These are phyloP conservation scores for Pleurotus salmoneostramineus DNA, from an alignment of 768 basidiomycete genomes.

Conservation along the genomic window DNA sequence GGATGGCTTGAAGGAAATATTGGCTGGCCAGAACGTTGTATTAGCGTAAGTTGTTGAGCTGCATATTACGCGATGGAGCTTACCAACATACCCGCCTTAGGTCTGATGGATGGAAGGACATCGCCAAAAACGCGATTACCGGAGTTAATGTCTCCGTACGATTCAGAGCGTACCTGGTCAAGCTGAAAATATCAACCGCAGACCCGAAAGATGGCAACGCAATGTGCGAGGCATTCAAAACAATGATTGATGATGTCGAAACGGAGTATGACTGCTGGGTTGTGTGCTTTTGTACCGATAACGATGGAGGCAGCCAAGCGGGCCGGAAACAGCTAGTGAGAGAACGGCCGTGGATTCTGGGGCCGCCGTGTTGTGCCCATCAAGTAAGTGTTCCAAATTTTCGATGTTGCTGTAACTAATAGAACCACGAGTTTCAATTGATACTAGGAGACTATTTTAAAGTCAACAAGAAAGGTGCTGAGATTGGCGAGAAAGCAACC, in stretches of 20 bases:
- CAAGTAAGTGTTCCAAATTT: slow-evolving; percentile 12
- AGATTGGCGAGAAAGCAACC: slow-evolving; percentile 20
- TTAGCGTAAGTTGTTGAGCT: not conserved
- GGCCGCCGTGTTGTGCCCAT: slow-evolving; percentile 12
- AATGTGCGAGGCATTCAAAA: slow-evolving; percentile 20
- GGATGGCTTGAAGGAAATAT: slow-evolving; percentile 7
- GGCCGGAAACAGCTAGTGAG: slow-evolving; percentile 19
- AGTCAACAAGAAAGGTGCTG: slow-evolving; percentile 14
- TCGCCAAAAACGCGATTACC: slow-evolving; percentile 17
- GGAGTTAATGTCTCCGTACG: slow-evolving; percentile 19
- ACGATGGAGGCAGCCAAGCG: slow-evolving; percentile 21
- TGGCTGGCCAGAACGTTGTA: slow-evolving; percentile 3
- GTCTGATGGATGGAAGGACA: slow-evolving; percentile 24
- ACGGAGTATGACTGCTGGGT: slow-evolving; percentile 10
- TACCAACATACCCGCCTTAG: slow-evolving; percentile 6
- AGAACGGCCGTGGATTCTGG: slow-evolving; percentile 16
- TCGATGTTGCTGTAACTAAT: not conserved
- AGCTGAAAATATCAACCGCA: slow-evolving; percentile 16
- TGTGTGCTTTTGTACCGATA: slow-evolving; percentile 17
- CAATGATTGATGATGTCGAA: slow-evolving; percentile 20
- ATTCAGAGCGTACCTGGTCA: slow-evolving; percentile 17
- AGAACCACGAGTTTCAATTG: slow-evolving; percentile 16
- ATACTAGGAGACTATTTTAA: slow-evolving; percentile 20
- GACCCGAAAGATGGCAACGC: slow-evolving; percentile 20
- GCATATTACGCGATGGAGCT: not conserved